A percentile compares a stretch with the other conserved stretches of the same genome.
phyloP scores from a whole-genome alignment of 139 green algal genomes.

The Chlamydomonas sphaeroides region DNA sequence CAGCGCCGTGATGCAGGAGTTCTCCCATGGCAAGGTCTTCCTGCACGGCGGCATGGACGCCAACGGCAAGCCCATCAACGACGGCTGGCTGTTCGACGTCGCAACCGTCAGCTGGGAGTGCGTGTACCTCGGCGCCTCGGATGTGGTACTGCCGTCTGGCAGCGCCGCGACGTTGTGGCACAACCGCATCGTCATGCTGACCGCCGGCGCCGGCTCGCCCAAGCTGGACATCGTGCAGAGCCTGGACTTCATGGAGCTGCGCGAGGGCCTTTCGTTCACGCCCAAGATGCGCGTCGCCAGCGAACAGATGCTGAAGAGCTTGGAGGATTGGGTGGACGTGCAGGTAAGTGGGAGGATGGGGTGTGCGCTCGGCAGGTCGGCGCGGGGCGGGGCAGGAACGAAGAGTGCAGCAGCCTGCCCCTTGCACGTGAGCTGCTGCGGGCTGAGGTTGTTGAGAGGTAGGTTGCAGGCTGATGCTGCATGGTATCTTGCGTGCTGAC shows the following conservation, averaged over 20 bases:
- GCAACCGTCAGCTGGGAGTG: conserved; percentile 60
- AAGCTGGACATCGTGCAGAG: conserved; percentile 73
- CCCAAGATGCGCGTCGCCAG: conserved; percentile 62
- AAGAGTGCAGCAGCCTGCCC: too few relatives aligned
- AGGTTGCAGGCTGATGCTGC: too few relatives aligned
- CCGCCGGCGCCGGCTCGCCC: conserved; percentile 62
- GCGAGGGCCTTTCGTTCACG: conserved; percentile 63
- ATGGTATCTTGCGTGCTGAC: too few relatives aligned
- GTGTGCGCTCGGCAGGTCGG: too few relatives aligned
- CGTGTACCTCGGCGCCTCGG: conserved; percentile 67
- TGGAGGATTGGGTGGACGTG: conserved; percentile 76
- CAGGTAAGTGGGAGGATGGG: conserved; percentile 18
- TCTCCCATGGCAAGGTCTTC: conserved; percentile 70
- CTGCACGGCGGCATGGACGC: conserved; percentile 76
- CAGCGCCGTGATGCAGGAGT: conserved; percentile 57
- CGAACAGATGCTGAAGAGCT: conserved; percentile 58
- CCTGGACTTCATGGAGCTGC: conserved; percentile 68
- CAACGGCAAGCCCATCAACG: conserved; percentile 70
- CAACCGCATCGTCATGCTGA: conserved; percentile 66
- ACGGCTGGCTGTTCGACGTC: conserved; percentile 80
- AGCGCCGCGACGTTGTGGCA: conserved; percentile 45
- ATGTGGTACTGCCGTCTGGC: conserved; percentile 58
- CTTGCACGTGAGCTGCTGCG: too few relatives aligned
- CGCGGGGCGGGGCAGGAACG: too few relatives aligned
- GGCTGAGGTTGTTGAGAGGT: too few relatives aligned